Conservation (phyloP, 2,329 filamentous ascomycete species). For the Colletotrichum chrysophilum region DNA sequence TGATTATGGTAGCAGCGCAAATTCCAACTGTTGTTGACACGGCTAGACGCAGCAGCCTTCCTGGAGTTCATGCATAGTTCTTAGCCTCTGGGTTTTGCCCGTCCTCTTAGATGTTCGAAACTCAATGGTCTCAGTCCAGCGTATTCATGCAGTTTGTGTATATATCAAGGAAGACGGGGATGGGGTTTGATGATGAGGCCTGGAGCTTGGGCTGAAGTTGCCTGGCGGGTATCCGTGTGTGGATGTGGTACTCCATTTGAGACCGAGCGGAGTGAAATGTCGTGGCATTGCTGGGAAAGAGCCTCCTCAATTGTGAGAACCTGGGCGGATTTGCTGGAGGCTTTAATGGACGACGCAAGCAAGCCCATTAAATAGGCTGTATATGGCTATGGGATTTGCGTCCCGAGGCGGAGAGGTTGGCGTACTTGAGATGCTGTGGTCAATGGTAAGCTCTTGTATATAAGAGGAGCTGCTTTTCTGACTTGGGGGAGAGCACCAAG, state of each 20-base stretch:
- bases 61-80: background rate
- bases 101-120: background rate
- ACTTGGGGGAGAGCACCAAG: background rate
- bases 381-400: rapidly evolving
- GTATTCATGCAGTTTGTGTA: rapidly evolving
- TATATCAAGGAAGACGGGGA: background rate
- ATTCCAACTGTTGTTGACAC: background rate
- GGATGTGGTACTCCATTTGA: background rate
- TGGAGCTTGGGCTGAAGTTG: background rate
- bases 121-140: rapidly evolving
- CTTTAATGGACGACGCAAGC: background rate
- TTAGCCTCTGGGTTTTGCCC: rapidly evolving
- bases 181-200: rapidly evolving
- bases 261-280: rapidly evolving
- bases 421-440: background rate
- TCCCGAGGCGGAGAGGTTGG: rapidly evolving
- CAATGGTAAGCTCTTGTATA: background rate
- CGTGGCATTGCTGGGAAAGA: background rate
- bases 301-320: too few species aligned
- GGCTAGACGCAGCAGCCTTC: background rate
- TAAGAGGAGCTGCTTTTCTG: background rate
- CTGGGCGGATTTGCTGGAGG: background rate
- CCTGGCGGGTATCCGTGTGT: background rate
- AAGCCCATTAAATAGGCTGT: background rate
- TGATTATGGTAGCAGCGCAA: background rate